These are phyloP conservation scores for Alternaria longipes DNA, from an alignment of 2,329 filamentous ascomycete genomes.

Conservation along the genomic window DNA sequence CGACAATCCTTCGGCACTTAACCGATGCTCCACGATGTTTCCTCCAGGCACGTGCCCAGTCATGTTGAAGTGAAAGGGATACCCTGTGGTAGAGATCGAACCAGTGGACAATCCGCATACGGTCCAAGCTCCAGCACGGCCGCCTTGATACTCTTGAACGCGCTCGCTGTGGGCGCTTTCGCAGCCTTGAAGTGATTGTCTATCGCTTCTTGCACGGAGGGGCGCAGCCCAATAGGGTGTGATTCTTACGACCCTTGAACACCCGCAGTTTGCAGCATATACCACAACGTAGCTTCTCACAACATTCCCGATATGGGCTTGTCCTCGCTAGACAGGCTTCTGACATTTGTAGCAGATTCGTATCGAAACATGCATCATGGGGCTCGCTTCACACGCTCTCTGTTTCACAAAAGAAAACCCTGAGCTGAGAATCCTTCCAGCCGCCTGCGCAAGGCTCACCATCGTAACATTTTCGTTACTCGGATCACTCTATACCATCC, in stretches of 20 bases:
- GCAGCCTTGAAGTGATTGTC: neutral
- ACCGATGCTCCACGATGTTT: conserved; percentile 1
- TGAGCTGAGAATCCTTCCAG: neutral
- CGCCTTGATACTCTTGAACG: neutral
- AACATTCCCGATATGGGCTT: neutral
- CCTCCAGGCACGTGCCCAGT: neutral
- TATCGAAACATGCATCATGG: conserved; percentile 3
- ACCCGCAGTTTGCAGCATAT: neutral
- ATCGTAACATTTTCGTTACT: neutral
- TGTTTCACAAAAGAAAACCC: neutral
- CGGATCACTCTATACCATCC: conserved; percentile 1
- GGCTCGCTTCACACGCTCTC: neutral
- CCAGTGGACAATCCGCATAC: neutral
- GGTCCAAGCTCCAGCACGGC: neutral
- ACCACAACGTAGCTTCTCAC: neutral
- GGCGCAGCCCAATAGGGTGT: neutral
- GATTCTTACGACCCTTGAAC: neutral
- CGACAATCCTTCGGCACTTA: conserved; percentile 7
- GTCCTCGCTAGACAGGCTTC: neutral
- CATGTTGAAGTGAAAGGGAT: neutral
- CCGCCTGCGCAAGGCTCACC: conserved; percentile 3
- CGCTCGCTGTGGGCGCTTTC: neutral
- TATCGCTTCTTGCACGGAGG: neutral
- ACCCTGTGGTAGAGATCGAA: neutral
- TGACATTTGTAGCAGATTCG: neutral